These are phyloP conservation scores for Heliamphora pulchella DNA, from an alignment of 179 eudicot species.

Conservation along the genomic window DNA sequence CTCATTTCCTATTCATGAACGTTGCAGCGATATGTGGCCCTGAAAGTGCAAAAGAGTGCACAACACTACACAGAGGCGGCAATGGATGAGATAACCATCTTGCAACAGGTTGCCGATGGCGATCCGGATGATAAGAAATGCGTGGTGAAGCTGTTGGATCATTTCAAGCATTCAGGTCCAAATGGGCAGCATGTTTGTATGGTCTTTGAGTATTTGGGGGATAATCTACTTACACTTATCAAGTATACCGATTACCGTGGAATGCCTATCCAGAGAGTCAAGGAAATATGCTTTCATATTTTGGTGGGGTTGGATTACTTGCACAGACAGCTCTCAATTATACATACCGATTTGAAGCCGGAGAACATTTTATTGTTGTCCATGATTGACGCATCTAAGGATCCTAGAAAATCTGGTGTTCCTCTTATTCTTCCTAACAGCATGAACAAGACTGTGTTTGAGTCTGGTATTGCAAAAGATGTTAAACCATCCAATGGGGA, in stretches of 20 bases:
- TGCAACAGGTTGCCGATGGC: slow-evolving; percentile 80
- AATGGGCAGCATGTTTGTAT: slow-evolving; percentile 95
- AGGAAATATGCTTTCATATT: slow-evolving; percentile 70
- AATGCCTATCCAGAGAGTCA: slow-evolving; percentile 71
- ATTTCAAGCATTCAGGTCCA: slow-evolving; percentile 88
- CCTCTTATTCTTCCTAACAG: slow-evolving; percentile 53
- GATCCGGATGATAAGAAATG: slow-evolving; percentile 80
- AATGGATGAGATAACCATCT: slow-evolving; percentile 81
- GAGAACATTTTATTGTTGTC: slow-evolving; percentile 76
- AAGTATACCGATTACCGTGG: slow-evolving; percentile 82
- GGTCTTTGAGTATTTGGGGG: slow-evolving; percentile 96
- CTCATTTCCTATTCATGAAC: background rate
- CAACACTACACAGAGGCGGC: slow-evolving; percentile 95
- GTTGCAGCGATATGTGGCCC: slow-evolving; percentile 64
- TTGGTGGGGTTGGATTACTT: slow-evolving; percentile 83
- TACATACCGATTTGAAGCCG: slow-evolving; percentile 94
- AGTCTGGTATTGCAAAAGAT: slow-evolving; percentile 35
- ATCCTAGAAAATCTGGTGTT: slow-evolving; percentile 57
- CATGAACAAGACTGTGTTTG: slow-evolving; percentile 34
- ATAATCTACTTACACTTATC: slow-evolving; percentile 75
- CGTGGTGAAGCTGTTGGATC: slow-evolving; percentile 88
- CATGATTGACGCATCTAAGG: slow-evolving; percentile 67
- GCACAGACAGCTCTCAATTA: slow-evolving; percentile 74
- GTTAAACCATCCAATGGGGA: slow-evolving; percentile 42
- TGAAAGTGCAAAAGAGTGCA: slow-evolving; percentile 92